Evolutionary conservation across 2,329 filamentous ascomycete species (phyloP), one percentile per base, ranked within the genome.

Genomic region (Coccinonectria pachysandricola): DNA sequence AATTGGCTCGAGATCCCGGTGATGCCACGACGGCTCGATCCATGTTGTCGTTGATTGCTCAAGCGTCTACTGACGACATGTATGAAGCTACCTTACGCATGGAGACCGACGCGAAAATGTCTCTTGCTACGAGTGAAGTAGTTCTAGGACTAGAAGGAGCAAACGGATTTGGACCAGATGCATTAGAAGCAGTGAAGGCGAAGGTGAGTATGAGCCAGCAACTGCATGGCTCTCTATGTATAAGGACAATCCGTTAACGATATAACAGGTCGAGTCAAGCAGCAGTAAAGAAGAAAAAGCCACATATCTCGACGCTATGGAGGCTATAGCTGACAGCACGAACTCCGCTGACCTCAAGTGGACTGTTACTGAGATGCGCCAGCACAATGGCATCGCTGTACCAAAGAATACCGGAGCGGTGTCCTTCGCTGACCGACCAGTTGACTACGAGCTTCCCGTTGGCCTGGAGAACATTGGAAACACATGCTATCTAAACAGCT

Each of bases 401-500:
- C 29, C 34, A 2, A 31, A 39, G 8, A 25, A 12, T 12, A 34
- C 21, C 12, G 19, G 19, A 7, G 20, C 5, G 13, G 7, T 15
- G 4, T 19, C 27, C 19, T 21, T 8, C 12, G 22, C 21, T 11
- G 19, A 21, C 10, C 35, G 27, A 19, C 29, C 43, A 3, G 46
- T 48, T 9, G 46, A 61, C 29, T 44, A 57, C 23, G 62, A 71
- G 15, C 75, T 83, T 53, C 91, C 91, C 0, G 82, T 93, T 12
- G 91, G 91, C 0, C 67, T 96, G 5, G 71, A 77, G 37, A 98
- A 96, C 43, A 93, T 96, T 31, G 87, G 91, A 32, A 98, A 98
- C 47, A 98, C 92, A 0, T 98, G 91, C 53, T 98, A 98, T 46
- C 67, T 98, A 28, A 98, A 98, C 61, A 96, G 88, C 56, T 70